Evolutionary conservation across 192 early-diverging fungal genomes (phyloP), one percentile per base, ranked within the genome.

Genomic region (Umbelopsis sp.): DNA sequence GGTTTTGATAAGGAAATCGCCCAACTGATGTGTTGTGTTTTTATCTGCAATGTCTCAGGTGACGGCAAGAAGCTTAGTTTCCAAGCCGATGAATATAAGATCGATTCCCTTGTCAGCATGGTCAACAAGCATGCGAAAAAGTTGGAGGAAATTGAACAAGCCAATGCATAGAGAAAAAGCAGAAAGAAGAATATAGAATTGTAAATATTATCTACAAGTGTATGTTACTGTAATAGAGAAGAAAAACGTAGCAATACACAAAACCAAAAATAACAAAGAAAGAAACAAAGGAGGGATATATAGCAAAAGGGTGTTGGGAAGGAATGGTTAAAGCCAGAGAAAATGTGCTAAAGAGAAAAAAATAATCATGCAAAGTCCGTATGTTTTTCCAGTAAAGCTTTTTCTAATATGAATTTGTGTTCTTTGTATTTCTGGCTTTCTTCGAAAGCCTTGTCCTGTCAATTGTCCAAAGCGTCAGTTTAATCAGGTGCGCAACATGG

Each of bases 101-200:
- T 86, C 51, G 74, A 81, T 64, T 64, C 73, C 53, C 68, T 86
- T 35, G 51, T 86, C 21, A 76, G 75, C 18, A 65, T 78, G 53
- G 80, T 86, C 2, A 81, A 81, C 76, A 86, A 83, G 66, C 84
- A 86, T 52, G 82, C 84, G 46, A 83, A 77, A 72, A 83, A 83
- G 45, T 65, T 86, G 67, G 80, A 86, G 66, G 84, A 86, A 74
- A 76, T 76, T 15, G 82, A 86, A 50, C 76, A 79, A 37, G 82
- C 82, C 64, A 73, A 79, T 10, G 27, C 74, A 71, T 86, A 80
- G 77, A 72, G 69, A 58, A 67, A 46, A 68, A n/a, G 45, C 22
- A 13, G 27, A 48, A 22, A 3, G 23, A 67, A 61, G 2, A 25
- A 35, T 30, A 61, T 16, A 61, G 23, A 61, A 61, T 35, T 61